Evolutionary conservation across 306 rosid genomes (phyloP), one percentile per base, ranked within the genome.

Genomic region (Heteromeles arbutifolia): DNA sequence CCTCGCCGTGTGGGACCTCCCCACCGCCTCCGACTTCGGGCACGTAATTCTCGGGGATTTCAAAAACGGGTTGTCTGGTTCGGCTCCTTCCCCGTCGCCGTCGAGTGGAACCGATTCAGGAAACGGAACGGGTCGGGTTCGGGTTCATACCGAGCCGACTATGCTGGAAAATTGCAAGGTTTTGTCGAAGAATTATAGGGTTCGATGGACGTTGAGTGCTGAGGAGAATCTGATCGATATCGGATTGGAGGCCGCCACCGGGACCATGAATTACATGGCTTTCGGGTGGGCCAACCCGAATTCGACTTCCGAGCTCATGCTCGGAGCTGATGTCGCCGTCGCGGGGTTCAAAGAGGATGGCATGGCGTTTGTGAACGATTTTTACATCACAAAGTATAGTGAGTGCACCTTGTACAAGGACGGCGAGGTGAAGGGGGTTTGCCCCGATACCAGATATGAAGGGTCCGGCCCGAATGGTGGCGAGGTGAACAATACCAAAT

Each of bases 281-380:
- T 91, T 93, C 78, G 97, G 98, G 31, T 93, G 97, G 98, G 92
- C 97, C 32, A 79, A 72, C 70, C 87, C 91, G 39, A 83, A 70
- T 4, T 71, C 87, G 13, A 70, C 77, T n/a, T 81, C 93, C 0
- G 79, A 85, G 31, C 74, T 86, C 72, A 93, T 93, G 98, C 53
- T 88, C 74, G 92, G 90, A n/a, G 91, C 91, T 0, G 98, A 91
- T 24, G 94, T 93, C 43, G 97, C 84, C 12, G 85, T 93, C 15
- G 67, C 93, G 19, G 97, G 97, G 77, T 86, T 93, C 78, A 81
- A 77, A 79, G 96, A 83, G 65, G 92, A 91, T 34, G 92, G 90
- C 26, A 34, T 80, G 77, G 96, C 98, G 2, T 86, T 93, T 79
- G 94, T 87, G 41, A 93, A 86, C 71, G 92, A 93, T 76, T 93